These are phyloP conservation scores for Effrenium voratum DNA, from an alignment of 73 alveolate genomes.

Conservation along the genomic window DNA sequence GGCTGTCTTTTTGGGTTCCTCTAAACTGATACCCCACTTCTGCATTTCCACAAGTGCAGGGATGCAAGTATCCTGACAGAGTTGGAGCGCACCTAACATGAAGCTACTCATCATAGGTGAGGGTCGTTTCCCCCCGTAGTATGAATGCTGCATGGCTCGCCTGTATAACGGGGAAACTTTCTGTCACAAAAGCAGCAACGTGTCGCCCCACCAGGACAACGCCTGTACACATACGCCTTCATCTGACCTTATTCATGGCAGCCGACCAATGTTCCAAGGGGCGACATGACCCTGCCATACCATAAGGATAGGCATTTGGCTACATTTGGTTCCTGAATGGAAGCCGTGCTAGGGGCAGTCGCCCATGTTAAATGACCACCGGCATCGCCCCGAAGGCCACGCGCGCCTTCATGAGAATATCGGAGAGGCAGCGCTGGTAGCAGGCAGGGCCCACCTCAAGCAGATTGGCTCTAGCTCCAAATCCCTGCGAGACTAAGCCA, in stretches of 20 bases:
- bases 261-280: not conserved
- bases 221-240: not conserved
- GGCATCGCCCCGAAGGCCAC: not conserved
- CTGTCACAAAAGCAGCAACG: too few species aligned
- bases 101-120: too few species aligned
- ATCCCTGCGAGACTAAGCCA: not conserved
- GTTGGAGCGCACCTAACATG: too few species aligned
- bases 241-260: not conserved
- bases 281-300: not conserved
- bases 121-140: too few species aligned
- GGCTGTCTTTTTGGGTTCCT: too few species aligned
- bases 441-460: constrained; percentile 64
- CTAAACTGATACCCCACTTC: too few species aligned
- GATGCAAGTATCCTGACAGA: too few species aligned
- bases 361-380: not conserved
- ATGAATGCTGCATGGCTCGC: too few species aligned
- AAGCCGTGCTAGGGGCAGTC: not conserved
- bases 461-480: not conserved
- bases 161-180: too few species aligned
- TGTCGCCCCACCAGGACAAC: too few species aligned
- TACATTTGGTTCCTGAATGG: not conserved
- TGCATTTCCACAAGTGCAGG: too few species aligned
- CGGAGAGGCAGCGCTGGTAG: constrained; percentile 77
- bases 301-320: not conserved
- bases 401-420: constrained; percentile 56